Evolutionary conservation across 768 basidiomycete genomes (phyloP).

Genomic region (Serendipita vermifera): DNA sequence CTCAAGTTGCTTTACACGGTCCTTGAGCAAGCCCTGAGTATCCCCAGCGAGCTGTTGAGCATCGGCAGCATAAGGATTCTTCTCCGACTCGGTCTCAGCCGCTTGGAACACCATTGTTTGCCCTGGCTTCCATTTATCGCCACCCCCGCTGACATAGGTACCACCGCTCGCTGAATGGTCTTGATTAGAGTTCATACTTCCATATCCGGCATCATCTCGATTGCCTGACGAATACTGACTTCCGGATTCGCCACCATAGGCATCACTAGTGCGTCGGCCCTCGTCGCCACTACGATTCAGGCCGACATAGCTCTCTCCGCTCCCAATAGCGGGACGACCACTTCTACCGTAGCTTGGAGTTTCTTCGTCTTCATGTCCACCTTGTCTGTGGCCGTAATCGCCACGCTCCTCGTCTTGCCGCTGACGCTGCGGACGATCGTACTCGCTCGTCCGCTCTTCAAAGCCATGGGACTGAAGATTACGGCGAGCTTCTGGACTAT

Average conservation of each 20-base stretch:
- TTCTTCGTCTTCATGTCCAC: background rate
- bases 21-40: background rate
- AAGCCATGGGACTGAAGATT: too few relatives aligned
- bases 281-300: slow-evolving; percentile 2
- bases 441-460: too few relatives aligned
- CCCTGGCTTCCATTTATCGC: slow-evolving; percentile 6
- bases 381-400: background rate
- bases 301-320: slow-evolving; percentile 3
- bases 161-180: background rate
- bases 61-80: background rate
- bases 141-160: background rate
- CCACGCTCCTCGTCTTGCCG: background rate
- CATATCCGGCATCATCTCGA: background rate
- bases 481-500: too few relatives aligned
- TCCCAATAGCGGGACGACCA: background rate
- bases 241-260: slow-evolving; percentile 6
- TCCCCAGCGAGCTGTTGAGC: slow-evolving; percentile 1
- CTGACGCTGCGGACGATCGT: too few relatives aligned
- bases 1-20: background rate
- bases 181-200: background rate
- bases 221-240: background rate
- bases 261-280: background rate
- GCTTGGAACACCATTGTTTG: slow-evolving; percentile 1
- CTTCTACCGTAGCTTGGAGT: too few relatives aligned
- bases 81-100: background rate